Evolutionary conservation across 2,329 filamentous ascomycete genomes (phyloP), one percentile per base, ranked within the genome.

Genomic region (Colletotrichum liaoningense): DNA sequence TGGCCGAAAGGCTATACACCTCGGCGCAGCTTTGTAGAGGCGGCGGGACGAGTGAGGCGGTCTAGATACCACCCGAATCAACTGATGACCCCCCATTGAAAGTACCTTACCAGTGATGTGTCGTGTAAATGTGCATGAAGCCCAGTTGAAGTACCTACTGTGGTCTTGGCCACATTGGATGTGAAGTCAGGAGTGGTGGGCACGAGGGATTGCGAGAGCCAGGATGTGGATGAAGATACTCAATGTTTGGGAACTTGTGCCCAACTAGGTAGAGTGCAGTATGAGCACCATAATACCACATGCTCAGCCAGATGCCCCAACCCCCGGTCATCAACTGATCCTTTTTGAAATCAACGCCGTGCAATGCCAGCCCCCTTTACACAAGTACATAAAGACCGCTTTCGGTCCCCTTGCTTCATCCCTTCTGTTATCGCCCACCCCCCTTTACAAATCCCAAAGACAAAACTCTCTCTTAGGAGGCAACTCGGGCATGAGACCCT

Each of bases 381-480:
- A 19, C n/a, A 26, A 60, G 14, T 66, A 38, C 57, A 63, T 9
- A 55, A 16, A 19, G 6, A 49, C 12, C 4, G 8, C 35, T 33
- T 9, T 30, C 9, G 26, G 55, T n/a, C 26, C 52, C 26, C 52
- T 33, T 33, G 35, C n/a, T 7, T 26, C 19, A 2, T 16, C 26
- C n/a, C 33, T 16, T 14, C 16, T n/a, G n/a, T 55, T 19, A 12
- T 16, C 11, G 24, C 19, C 19, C 24, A 14, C 26, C 56, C 56
- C 38, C 26, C 26, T 63, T 84, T 81, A 95, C 78, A 96, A 92
- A 79, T 94, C 90, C 89, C 93, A 96, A 33, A 85, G 82, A 76
- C 91, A 92, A 86, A 92, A 96, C 79, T 96, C 94, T 74, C 91
- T 87, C 82, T 92, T 92, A 0, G 95, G 95, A 24, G 95, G 94